Evolutionary conservation across 495 filamentous ascomycete species (phyloP), one percentile per base, ranked within the genome.

Genomic region (Aspergillus baeticus): DNA sequence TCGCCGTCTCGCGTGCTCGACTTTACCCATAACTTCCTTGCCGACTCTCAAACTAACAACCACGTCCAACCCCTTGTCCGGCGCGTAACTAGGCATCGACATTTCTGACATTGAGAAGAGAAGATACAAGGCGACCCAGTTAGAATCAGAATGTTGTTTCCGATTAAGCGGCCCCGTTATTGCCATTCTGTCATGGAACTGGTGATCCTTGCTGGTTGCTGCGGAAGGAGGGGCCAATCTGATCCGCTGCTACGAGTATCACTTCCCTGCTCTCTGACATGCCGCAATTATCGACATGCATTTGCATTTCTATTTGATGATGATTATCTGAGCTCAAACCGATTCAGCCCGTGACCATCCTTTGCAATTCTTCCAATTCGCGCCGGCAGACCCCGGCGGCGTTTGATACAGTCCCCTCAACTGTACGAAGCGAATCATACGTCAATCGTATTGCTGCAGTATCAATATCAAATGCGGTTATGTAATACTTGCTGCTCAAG

Each of bases 151-250:
- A 59, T 56, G 36, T 21, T 55, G 48, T 20, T 38, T 21, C 42
- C 46, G 47, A 59, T 41, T 21, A 58, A 46, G 44, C 38, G 44
- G 47, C 42, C 20, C 31, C 45, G 51, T 38, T 43, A 45, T 44
- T 55, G 57, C 59, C 26, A 39, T 21, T 22, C 17, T 41, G 37
- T 21, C 1, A 10, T 44, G 15, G 42, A 63, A 58, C 57, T 51
- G 63, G 52, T 63, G 44, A 64, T 63, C 63, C 21, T 36, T 58
- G 44, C 42, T 41, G 52, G 20, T 36, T 58, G 44, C 42, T 41
- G 52, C 26, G 37, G 48, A 45, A 45, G 26, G 47, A 39, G 37
- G 41, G 50, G 42, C 57, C 47, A 29, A 41, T 54, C 11, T 51
- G 33, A 49, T 42, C 45, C 39, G 18, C 56, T 38, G 33, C 21